Evolutionary conservation across 2,329 filamentous ascomycete species (phyloP).

Genomic region (Coniochaeta sp.): DNA sequence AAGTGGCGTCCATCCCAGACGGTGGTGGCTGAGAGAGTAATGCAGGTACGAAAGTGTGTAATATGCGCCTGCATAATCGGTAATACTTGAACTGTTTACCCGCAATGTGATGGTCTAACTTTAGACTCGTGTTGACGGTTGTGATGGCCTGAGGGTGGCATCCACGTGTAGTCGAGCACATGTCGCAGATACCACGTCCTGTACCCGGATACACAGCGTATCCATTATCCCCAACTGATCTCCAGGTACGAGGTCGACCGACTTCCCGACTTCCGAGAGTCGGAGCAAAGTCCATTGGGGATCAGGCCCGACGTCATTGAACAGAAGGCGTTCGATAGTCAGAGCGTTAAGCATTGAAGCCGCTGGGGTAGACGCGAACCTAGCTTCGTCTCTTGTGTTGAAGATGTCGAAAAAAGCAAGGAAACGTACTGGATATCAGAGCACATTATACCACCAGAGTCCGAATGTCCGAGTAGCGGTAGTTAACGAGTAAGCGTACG

Average conservation of each 20-base stretch:
- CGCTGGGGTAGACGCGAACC: neutral
- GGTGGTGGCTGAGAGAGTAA: neutral
- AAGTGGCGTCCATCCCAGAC: neutral
- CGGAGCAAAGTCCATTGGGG: neutral
- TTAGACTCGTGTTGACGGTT: neutral
- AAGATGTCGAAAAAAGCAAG: neutral
- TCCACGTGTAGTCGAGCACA: neutral
- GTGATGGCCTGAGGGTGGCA: neutral
- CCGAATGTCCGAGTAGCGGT: neutral
- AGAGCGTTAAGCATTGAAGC: neutral
- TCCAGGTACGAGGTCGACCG: neutral
- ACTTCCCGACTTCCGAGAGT: neutral
- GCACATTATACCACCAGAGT: neutral
- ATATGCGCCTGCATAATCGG: too few species aligned
- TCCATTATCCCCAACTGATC: neutral
- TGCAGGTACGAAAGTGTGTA: neutral
- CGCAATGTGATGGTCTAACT: neutral
- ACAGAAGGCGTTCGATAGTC: neutral
- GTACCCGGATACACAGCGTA: neutral
- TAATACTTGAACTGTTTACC: neutral
- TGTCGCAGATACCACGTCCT: neutral
- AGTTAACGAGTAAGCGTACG: neutral
- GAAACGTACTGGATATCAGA: neutral
- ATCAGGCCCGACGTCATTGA: neutral
- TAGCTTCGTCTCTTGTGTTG: neutral